Conservation (phyloP, 257 asterid species). For the Cordia subcordata region DNA sequence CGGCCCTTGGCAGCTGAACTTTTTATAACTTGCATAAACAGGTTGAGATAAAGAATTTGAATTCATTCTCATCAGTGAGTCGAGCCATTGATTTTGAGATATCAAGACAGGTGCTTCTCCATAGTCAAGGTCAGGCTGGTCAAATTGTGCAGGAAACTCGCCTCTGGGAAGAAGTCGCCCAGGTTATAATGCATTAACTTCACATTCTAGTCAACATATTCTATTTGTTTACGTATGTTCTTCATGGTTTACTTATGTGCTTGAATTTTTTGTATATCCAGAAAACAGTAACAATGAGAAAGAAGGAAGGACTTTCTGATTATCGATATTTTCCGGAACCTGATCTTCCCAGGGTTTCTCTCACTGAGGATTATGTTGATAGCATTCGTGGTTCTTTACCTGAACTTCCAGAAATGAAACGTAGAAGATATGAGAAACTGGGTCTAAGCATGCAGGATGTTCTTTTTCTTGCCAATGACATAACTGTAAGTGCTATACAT, state of each 20-base stretch:
- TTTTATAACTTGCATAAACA: constrained; percentile 28
- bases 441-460: constrained; percentile 97
- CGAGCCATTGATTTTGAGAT: constrained; percentile 95
- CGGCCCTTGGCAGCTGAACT: constrained; percentile 8
- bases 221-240: background rate
- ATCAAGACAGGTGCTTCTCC: constrained; percentile 77
- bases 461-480: constrained; percentile 81
- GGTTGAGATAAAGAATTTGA: constrained; percentile 96
- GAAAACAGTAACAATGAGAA: constrained; percentile 96
- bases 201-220: background rate
- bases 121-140: constrained; percentile 71
- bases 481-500: constrained; percentile 44
- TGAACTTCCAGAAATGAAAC: constrained; percentile 91
- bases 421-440: constrained; percentile 74
- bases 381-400: constrained; percentile 62
- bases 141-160: constrained; percentile 96
- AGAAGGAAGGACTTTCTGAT: constrained; percentile 97
- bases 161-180: constrained; percentile 98
- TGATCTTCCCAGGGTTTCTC: constrained; percentile 88
- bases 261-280: constrained; percentile 24
- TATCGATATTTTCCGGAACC: constrained; percentile 99
- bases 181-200: constrained; percentile 49
- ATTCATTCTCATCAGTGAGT: constrained; percentile 88
- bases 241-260: constrained; percentile 9
- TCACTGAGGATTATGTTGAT: constrained; percentile 58